Percentiles rank a stretch among this genome's conserved stretches.
Conservation (phyloP, 306 rosid species). For the Quercus glauca region DNA sequence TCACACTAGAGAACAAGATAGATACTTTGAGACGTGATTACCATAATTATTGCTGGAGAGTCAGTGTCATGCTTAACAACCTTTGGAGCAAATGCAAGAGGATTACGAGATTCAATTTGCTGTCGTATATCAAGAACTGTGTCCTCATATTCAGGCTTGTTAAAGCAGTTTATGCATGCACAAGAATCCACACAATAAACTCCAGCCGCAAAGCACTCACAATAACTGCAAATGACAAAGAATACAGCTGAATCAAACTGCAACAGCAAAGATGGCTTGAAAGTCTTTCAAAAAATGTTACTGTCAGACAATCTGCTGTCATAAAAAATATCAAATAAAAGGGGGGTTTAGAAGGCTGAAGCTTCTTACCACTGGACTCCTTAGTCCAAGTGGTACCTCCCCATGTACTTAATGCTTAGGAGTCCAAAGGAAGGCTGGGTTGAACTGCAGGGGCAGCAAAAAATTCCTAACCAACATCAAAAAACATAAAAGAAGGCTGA, state of each 20-base stretch:
- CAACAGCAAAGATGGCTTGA: not conserved
- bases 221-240: conserved; percentile 35
- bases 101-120: conserved; percentile 23
- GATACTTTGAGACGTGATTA: not conserved
- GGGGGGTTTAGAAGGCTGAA: not conserved
- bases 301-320: not conserved
- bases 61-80: conserved; percentile 8
- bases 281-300: not conserved
- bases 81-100: conserved; percentile 35
- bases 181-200: conserved; percentile 24
- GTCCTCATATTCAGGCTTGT: conserved; percentile 14
- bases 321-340: not conserved
- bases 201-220: conserved; percentile 33
- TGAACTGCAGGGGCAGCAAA: too few species aligned
- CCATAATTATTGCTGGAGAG: conserved; percentile 18
- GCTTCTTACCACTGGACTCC: not conserved
- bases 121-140: conserved; percentile 2
- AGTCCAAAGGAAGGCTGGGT: too few species aligned
- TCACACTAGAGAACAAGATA: not conserved
- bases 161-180: conserved; percentile 26
- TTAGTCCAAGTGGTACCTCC: too few species aligned
- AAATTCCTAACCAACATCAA: too few species aligned
- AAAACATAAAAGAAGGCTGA: too few species aligned
- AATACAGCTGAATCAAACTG: conserved; percentile 7
- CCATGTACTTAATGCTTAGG: too few species aligned